phyloP scores from a whole-genome alignment of 2,329 filamentous ascomycete genomes.

The Aaosphaeria pasadenensis region DNA sequence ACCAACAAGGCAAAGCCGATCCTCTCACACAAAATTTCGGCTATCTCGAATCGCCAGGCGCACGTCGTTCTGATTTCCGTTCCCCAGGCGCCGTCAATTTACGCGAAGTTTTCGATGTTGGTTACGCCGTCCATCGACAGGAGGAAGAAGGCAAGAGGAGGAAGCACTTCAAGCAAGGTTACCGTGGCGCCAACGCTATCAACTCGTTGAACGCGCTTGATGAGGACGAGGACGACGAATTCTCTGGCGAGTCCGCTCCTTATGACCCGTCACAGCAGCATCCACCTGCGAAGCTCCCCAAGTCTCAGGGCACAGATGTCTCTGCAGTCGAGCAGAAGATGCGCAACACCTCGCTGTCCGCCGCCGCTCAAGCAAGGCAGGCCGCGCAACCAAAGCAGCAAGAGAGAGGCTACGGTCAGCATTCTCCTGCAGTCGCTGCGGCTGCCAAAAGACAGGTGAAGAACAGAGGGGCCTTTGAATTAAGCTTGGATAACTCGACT shows the following conservation, averaged over 20 bases:
- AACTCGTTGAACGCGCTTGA: constrained; percentile 64
- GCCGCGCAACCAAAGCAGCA: constrained; percentile 51
- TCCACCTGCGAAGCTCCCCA: constrained; percentile 65
- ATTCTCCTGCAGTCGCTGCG: constrained; percentile 77
- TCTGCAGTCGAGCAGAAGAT: constrained; percentile 82
- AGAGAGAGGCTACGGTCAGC: constrained; percentile 79
- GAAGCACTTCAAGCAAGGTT: constrained; percentile 74
- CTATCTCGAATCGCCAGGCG: constrained; percentile 59
- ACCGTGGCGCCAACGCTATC: constrained; percentile 63
- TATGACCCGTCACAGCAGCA: constrained; percentile 48
- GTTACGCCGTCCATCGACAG: constrained; percentile 95
- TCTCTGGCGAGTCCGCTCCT: constrained; percentile 59
- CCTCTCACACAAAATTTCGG: constrained; percentile 51
- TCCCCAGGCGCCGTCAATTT: constrained; percentile 93
- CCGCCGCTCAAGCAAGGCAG: constrained; percentile 62
- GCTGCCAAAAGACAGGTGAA: constrained; percentile 79
- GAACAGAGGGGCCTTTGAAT: constrained; percentile 82
- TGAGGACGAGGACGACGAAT: constrained; percentile 65
- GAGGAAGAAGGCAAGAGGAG: constrained; percentile 93
- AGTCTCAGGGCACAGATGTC: constrained; percentile 60
- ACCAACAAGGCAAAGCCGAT: constrained; percentile 18
- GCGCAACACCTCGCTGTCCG: constrained; percentile 73
- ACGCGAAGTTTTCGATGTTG: constrained; percentile 95
- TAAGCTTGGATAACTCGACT: constrained; percentile 88
- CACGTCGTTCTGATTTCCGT: constrained; percentile 83